These are phyloP conservation scores for Quillaja saponaria DNA, from an alignment of 306 rosid species.

Conservation along the genomic window DNA sequence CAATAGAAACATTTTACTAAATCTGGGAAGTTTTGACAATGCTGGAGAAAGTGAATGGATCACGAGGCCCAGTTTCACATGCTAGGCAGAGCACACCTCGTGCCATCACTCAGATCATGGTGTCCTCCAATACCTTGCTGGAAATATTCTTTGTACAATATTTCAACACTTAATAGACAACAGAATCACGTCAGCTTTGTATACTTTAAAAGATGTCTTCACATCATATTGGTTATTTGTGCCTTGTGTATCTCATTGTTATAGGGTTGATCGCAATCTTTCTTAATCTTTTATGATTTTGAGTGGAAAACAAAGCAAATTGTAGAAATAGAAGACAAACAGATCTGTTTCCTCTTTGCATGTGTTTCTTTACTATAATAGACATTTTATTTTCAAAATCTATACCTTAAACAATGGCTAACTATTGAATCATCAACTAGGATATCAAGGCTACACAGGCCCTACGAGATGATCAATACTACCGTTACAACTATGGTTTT, in stretches of 20 bases:
- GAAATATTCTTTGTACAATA: slow-evolving; percentile 23
- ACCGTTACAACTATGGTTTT: neutral
- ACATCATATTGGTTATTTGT: neutral
- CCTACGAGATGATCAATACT: too few relatives aligned
- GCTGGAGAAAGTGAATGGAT: slow-evolving; percentile 35
- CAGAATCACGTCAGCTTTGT: neutral
- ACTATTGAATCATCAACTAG: too few relatives aligned
- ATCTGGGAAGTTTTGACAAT: slow-evolving; percentile 36
- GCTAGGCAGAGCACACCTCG: slow-evolving; percentile 31
- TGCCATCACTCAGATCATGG: slow-evolving; percentile 35
- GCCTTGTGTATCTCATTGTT: neutral
- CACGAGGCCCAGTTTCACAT: slow-evolving; percentile 11
- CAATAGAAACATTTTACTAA: slow-evolving; percentile 23
- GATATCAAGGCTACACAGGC: too few relatives aligned
- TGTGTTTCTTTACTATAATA: too few relatives aligned
- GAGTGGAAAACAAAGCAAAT: too few relatives aligned
- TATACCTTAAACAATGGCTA: too few relatives aligned
- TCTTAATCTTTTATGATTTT: too few relatives aligned
- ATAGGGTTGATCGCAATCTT: too few relatives aligned
- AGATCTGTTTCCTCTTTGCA: too few relatives aligned
- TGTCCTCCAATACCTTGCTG: slow-evolving; percentile 43
- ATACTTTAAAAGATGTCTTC: neutral
- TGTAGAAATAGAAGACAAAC: too few relatives aligned
- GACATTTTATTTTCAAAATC: too few relatives aligned
- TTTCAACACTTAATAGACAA: neutral